A percentile compares a stretch with the other conserved stretches of the same genome.
Conservation (phyloP, 225 moss, liverwort and hornwort species). For the Polytrichum formosum region DNA sequence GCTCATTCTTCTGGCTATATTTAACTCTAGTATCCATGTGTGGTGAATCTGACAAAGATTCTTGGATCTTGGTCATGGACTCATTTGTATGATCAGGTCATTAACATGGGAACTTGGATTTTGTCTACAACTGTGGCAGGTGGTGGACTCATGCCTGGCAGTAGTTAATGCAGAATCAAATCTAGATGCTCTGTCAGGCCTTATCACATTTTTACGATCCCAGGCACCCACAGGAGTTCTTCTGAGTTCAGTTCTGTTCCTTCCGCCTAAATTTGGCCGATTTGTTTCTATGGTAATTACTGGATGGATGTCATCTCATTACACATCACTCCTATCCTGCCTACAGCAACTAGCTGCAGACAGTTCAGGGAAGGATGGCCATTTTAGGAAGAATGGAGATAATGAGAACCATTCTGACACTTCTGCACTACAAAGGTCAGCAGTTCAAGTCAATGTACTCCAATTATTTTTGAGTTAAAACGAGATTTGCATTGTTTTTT, state of each 20-base stretch:
- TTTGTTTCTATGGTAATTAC: constrained; percentile 80
- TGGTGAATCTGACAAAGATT: neutral
- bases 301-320: constrained; percentile 88
- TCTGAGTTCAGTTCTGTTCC: constrained; percentile 64
- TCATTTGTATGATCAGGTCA: constrained; percentile 4
- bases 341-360: constrained; percentile 63
- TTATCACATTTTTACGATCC: constrained; percentile 60
- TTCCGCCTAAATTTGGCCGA: constrained; percentile 70
- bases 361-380: constrained; percentile 56
- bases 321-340: constrained; percentile 62
- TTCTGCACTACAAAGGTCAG: constrained; percentile 37
- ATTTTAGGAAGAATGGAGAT: constrained; percentile 51
- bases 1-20: neutral
- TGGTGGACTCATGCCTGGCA: constrained; percentile 59
- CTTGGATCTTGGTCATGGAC: neutral
- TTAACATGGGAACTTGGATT: neutral
- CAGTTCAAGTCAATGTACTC: neutral
- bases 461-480: neutral
- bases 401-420: constrained; percentile 33
- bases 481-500: neutral
- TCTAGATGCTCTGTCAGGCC: constrained; percentile 75
- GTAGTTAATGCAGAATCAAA: constrained; percentile 53
- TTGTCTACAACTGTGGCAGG: constrained; percentile 42
- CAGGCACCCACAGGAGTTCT: constrained; percentile 77
- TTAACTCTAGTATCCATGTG: neutral